Base-by-base conservation (phyloP, 164 flowering plant genomes). In the Malania oleifera region DNA sequence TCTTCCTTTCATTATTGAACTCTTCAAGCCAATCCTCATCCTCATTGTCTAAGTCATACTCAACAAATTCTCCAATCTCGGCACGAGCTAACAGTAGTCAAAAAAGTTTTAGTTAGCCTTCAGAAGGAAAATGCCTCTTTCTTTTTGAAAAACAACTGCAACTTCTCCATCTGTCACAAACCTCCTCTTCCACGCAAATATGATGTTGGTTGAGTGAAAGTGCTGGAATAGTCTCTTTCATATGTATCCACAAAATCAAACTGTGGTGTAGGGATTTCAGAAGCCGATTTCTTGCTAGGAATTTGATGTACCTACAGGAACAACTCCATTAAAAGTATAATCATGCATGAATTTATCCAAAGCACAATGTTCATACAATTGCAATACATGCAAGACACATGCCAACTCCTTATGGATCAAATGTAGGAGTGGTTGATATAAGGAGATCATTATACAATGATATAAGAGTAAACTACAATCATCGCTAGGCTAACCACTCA, bases 181-280 rank as follows among this genome's bases (percentile, higher is more conserved):
- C 98, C 97, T 85, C 99, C 99, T 59, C 97, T 81, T 54, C 84
- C 96, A 37, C 95, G 97, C 64, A 88, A 63, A 66, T 95, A 95
- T 0, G 99, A 88, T 24, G 80, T 78, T 14, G 97, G 91, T 57
- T 95, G 99, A 56, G 40, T 13, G 45, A 95, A 95, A 0, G 89
- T 88, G 56, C 77, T 75, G 12, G 87, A 77, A 63, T 95, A 95
- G 60, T 95, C 99, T 67, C 89, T 76, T 78, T 91, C 99, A 77
- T 95, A 95, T 28, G 97, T 83, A 69, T 91, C 99, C 50, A 89
- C 99, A 62, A 78, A 61, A 73, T 77, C 90, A 76, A 72, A 95
- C 73, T 95, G 80, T 8, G 99, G 99, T 38, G 84, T 93, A 8
- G 99, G 99, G 57, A 93, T 93, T 67, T 93, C 99, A 57, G 95